phyloP scores from a whole-genome alignment of 1,284 basidiomycete genomes.

The Stygiomarasmius scandens region DNA sequence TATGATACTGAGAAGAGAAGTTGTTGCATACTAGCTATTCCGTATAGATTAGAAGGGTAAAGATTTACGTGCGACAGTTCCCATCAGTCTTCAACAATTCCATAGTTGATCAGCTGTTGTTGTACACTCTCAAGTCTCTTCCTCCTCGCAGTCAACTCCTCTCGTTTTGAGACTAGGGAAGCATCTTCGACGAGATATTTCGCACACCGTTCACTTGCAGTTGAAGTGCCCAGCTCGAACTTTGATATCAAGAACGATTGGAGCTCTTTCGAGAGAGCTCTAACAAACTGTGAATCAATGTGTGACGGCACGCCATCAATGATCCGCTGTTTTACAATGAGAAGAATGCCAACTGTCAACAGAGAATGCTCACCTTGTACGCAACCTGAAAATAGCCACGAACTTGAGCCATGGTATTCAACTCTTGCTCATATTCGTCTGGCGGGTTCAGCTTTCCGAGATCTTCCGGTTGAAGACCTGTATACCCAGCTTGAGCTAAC shows the following conservation, averaged over 20 bases:
- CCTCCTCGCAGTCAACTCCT: conserved; percentile 22
- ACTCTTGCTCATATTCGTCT: conserved; percentile 42
- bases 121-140: conserved; percentile 6
- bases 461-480: conserved; percentile 29
- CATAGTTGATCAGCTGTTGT: conserved; percentile 8
- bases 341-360: neutral
- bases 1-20: too few species aligned
- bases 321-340: conserved; percentile 33
- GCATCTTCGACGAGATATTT: conserved; percentile 43
- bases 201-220: conserved; percentile 33
- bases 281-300: conserved; percentile 44
- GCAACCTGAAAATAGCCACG: conserved; percentile 46
- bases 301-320: conserved; percentile 45
- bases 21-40: too few species aligned
- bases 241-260: conserved; percentile 35
- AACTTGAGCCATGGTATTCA: conserved; percentile 48
- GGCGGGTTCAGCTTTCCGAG: conserved; percentile 35
- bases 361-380: conserved; percentile 36
- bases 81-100: too few species aligned
- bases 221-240: conserved; percentile 35
- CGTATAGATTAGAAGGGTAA: too few species aligned
- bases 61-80: too few species aligned
- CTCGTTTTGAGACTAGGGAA: conserved; percentile 30
- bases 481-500: neutral
- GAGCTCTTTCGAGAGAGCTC: conserved; percentile 32